Percentiles rank a stretch among this genome's conserved stretches.
Conservation (phyloP, 768 basidiomycete genomes). For the Panus rudis region DNA sequence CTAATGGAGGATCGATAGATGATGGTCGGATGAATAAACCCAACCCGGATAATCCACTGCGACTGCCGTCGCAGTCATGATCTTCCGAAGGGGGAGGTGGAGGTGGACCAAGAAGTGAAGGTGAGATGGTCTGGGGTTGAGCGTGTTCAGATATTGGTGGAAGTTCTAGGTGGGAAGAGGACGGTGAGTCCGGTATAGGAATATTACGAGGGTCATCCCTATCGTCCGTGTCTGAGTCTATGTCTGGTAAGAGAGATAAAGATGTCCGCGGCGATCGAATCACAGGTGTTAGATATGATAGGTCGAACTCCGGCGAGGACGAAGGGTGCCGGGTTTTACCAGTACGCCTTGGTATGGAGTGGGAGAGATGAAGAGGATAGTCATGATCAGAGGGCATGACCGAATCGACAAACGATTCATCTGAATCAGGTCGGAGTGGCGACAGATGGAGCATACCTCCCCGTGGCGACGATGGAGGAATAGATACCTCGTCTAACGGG, state of each 20-base stretch:
- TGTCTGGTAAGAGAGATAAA: conserved; percentile 7
- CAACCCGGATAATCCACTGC: conserved; percentile 15
- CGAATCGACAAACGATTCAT: conserved; percentile 11
- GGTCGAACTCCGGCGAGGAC: conserved; percentile 4
- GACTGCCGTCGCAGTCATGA: conserved; percentile 4
- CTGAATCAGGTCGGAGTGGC: conserved; percentile 10
- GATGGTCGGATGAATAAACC: conserved; percentile 19
- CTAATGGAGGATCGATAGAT: conserved; percentile 17
- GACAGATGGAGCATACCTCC: background rate
- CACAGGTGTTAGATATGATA: conserved; percentile 12
- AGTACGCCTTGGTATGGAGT: conserved; percentile 8
- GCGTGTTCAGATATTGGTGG: conserved; percentile 10
- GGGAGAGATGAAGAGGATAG: conserved; percentile 4
- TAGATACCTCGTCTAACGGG: background rate
- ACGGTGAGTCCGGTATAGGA: conserved; percentile 12
- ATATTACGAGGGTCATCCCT: too few species aligned
- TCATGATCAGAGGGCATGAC: conserved; percentile 15
- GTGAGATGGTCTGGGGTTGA: conserved; percentile 14
- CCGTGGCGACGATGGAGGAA: conserved; percentile 7
- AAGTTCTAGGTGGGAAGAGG: conserved; percentile 15
- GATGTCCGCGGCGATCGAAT: conserved; percentile 13
- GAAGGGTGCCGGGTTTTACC: conserved; percentile 10
- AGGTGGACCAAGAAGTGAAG: conserved; percentile 11
- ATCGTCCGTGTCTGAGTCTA: conserved; percentile 12
- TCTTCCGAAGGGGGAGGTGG: too few species aligned